Evolutionary conservation across 352 stramenopile species (phyloP), one percentile per base, ranked within the genome.

Genomic region (Globisporangium polare): DNA sequence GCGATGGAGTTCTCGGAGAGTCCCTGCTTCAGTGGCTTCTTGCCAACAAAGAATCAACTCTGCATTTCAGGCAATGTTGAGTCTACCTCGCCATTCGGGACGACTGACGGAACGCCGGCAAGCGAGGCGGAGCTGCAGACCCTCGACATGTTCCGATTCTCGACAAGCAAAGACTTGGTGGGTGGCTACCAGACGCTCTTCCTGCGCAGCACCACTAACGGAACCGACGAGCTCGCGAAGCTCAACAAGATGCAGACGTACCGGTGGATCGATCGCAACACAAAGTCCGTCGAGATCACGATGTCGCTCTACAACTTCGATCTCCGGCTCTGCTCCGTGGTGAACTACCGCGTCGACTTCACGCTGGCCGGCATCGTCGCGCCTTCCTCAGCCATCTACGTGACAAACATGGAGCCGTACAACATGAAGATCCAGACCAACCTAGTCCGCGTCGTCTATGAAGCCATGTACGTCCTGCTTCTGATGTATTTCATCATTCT

Each of bases 351-450:
- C 2, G 62, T 87, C 29, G 62, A 75, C 29, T 90, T 88, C 45
- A 72, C 83, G 37, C 63, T 90, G 18, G 71, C 77, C 2, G 80
- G 80, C n/a, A 75, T 71, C 0, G 70, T 90, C 5, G 70, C 46
- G n/a, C 69, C 78, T 1, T 41, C 61, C 9, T 74, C 68, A 0
- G 53, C 63, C 24, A 71, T 90, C 13, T 68, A 86, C 24, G 75
- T 90, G 0, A 69, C 77, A 1, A 85, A 86, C n/a, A 69, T 87
- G 29, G 74, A 90, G 60, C 77, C 78, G 13, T 90, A 90, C 69
- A 79, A 90, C 65, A 75, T 87, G 33, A 72, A 69, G 10, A 57
- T 76, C 10, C 56, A 53, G 22, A 70, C 62, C n/a, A 90, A 90
- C 47, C 55, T 83, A 18, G 7, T 73, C 15, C 78, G 80, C 0